A percentile compares a stretch with the other conserved stretches of the same genome.
phyloP scores from a whole-genome alignment of 106 monocot genomes.

The Vanilla planifolia region DNA sequence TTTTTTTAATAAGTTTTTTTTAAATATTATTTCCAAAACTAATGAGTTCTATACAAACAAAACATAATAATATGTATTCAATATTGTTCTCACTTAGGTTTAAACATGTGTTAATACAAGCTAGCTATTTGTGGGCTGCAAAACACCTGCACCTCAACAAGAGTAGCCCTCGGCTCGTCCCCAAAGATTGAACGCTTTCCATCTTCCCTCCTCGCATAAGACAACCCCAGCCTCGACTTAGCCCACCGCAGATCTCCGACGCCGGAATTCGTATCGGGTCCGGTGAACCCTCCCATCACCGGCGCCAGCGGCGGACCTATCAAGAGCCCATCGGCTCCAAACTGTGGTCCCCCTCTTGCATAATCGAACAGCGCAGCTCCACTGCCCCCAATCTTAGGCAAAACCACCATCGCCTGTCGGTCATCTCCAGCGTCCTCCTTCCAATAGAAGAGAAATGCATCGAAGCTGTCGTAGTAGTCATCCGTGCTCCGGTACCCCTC shows the following conservation, averaged over 20 bases:
- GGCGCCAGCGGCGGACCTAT: slow-evolving; percentile 88
- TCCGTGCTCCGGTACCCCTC: slow-evolving; percentile 81
- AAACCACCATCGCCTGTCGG: slow-evolving; percentile 23
- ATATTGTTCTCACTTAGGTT: too few relatives aligned
- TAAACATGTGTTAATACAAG: slow-evolving; percentile 30
- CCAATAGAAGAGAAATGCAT: slow-evolving; percentile 86
- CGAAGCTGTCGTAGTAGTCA: slow-evolving; percentile 71
- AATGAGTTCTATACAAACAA: too few relatives aligned
- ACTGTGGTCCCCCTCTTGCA: slow-evolving; percentile 93
- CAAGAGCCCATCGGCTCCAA: slow-evolving; percentile 89
- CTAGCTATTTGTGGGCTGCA: slow-evolving; percentile 76
- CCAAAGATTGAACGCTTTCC: slow-evolving; percentile 88
- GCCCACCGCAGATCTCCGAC: slow-evolving; percentile 75
- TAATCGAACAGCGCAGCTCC: slow-evolving; percentile 95
- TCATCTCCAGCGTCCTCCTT: background rate
- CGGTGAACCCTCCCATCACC: slow-evolving; percentile 94
- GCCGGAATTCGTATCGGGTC: slow-evolving; percentile 81
- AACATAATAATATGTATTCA: too few relatives aligned
- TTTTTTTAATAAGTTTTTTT: too few relatives aligned
- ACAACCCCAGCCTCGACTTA: slow-evolving; percentile 84
- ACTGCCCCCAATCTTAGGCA: slow-evolving; percentile 82
- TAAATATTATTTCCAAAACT: too few relatives aligned
- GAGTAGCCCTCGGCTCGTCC: slow-evolving; percentile 41
- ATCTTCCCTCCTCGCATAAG: slow-evolving; percentile 81
- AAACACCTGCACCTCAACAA: slow-evolving; percentile 83